Base-by-base conservation (phyloP, 768 basidiomycete species). In the Pleurotus cornucopiae region DNA sequence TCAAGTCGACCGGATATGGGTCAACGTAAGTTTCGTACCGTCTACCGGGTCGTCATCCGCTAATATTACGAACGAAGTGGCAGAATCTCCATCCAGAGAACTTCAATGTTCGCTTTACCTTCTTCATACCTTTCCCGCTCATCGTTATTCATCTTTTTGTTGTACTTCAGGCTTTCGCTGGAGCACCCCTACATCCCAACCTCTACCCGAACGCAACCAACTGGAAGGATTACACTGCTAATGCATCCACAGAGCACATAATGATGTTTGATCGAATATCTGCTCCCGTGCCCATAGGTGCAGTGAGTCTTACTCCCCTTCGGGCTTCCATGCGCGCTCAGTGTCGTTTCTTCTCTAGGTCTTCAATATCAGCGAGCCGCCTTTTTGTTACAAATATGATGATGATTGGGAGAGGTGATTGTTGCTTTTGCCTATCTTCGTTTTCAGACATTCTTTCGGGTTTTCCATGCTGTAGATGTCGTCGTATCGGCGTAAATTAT, bases 361-460 rank as follows among this genome's bases (percentile, higher is more conserved):
- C 5, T 58, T 58, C 34, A 47, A 58, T 46, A 54, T 47, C 40
- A 54, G 46, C 26, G 58, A 16, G n/a, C 46, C 54, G 2, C 58
- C 58, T n/a, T 49, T 58, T 40, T 58, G 58, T 20, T 58, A 58
- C 38, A 45, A 41, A 43, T 58, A 58, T 23, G 58, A 59, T 26
- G 55, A 59, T 44, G 46, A 37, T 12, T 53, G 38, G 16, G 39
- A 34, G 21, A 39, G 51, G 57, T 47, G 38, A 60, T 9, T 34
- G 3, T 20, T 20, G 20, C 20, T 20, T 20, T 20, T 20, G 20
- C 20, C 7, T 30, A 30, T 30, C 30, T 30, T 34, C 30, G 30
- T 34, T 34, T 34, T 34, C 30, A 34, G 30, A 34, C 30, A 34
- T 34, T 9, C 30, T 34, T 9, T 34, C 9, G 30, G 30, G 7